These are phyloP conservation scores for Pilasporangium apinafurcum DNA, from an alignment of 352 stramenopile species.

Conservation along the genomic window DNA sequence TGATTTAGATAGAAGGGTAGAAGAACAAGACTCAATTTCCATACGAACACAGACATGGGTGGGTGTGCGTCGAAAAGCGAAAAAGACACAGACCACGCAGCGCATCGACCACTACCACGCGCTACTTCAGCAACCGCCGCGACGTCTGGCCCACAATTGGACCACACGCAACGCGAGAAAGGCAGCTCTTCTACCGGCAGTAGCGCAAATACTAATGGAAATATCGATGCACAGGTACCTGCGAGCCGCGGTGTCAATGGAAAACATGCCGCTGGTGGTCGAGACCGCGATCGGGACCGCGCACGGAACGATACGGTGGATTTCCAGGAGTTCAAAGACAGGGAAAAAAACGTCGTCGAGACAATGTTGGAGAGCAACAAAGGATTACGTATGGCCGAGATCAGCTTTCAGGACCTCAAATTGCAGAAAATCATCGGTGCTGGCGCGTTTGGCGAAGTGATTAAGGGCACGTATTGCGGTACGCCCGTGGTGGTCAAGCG, in stretches of 20 bases:
- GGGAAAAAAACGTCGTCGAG: slow-evolving; percentile 84
- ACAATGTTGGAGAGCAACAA: slow-evolving; percentile 88
- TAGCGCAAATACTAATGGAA: background rate
- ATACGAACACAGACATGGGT: no score
- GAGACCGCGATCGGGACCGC: slow-evolving; percentile 5
- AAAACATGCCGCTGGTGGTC: background rate
- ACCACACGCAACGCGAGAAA: background rate
- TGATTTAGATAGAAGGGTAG: no score
- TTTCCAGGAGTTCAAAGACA: slow-evolving; percentile 83
- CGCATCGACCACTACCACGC: background rate
- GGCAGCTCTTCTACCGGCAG: background rate
- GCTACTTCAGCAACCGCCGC: no score
- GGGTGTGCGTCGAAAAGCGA: no score
- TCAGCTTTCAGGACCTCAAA: slow-evolving; percentile 87
- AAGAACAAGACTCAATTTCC: no score
- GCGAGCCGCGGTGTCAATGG: background rate
- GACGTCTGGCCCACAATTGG: background rate
- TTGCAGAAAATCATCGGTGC: slow-evolving; percentile 85
- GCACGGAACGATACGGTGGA: slow-evolving; percentile 51
- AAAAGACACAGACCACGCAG: background rate
- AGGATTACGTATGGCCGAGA: slow-evolving; percentile 79
- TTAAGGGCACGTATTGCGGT: slow-evolving; percentile 86
- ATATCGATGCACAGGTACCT: background rate
- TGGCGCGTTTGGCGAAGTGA: slow-evolving; percentile 82
- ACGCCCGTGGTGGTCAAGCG: slow-evolving; percentile 86